Evolutionary conservation across 495 filamentous ascomycete species (phyloP).

Genomic region (Xylaria grammica): DNA sequence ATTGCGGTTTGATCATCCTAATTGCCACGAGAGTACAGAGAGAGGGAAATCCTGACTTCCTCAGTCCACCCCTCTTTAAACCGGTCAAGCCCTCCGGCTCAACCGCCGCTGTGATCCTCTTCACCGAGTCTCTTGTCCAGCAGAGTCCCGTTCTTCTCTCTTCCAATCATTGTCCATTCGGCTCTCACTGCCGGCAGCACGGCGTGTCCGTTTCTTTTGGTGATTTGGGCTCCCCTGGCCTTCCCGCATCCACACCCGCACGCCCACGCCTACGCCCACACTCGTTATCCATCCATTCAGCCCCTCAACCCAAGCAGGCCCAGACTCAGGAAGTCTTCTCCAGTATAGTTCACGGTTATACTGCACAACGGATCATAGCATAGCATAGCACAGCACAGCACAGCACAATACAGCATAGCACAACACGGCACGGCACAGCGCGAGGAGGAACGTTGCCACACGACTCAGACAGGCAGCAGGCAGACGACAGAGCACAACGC

Average conservation of each 20-base stretch:
- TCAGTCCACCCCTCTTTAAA: slow-evolving; percentile 44
- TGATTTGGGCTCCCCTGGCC: slow-evolving; percentile 32
- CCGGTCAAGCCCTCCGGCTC: slow-evolving; percentile 40
- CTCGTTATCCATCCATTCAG: neutral
- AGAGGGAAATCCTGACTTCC: slow-evolving; percentile 25
- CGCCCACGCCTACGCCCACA: slow-evolving; percentile 34
- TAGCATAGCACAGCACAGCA: slow-evolving; percentile 24
- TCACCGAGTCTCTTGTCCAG: slow-evolving; percentile 40
- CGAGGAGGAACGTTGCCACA: too few relatives aligned
- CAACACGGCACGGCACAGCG: slow-evolving; percentile 29
- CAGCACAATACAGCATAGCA: slow-evolving; percentile 27
- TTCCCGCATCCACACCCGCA: slow-evolving; percentile 35
- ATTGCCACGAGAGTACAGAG: slow-evolving; percentile 9
- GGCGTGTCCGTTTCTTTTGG: slow-evolving; percentile 33
- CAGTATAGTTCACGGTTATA: slow-evolving; percentile 20
- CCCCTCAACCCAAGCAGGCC: slow-evolving; percentile 12
- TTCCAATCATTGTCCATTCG: slow-evolving; percentile 42
- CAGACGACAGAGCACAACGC: slow-evolving; percentile 13
- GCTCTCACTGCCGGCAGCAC: slow-evolving; percentile 37
- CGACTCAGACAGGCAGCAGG: neutral
- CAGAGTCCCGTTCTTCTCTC: slow-evolving; percentile 30
- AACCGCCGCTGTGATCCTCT: slow-evolving; percentile 36
- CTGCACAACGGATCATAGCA: slow-evolving; percentile 16
- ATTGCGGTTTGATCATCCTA: slow-evolving; percentile 24
- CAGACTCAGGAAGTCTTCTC: slow-evolving; percentile 23